Base-by-base conservation (phyloP, 768 basidiomycete species). In the Trametes punicea region DNA sequence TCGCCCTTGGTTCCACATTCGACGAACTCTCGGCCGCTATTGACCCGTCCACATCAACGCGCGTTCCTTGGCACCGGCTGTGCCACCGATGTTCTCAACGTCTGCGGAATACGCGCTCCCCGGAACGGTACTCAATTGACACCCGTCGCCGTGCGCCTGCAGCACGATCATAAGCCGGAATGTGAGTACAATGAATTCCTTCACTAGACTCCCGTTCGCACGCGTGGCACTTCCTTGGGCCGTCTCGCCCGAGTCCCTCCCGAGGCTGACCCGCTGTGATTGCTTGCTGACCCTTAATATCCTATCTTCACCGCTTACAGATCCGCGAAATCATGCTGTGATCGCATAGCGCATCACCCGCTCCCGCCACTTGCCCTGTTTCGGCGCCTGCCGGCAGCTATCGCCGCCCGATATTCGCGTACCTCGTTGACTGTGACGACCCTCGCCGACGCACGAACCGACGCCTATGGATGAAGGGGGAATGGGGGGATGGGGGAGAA, bases 101-200 rank as follows among this genome's bases (percentile, higher is more conserved):
- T 51, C 50, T 30, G 48, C 57, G 42, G 25, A 26, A 46, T 52
- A 42, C 26, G 20, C n/a, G 1, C 33, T n/a, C 18, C 26, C 21
- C 29, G 18, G n/a, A 40, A 45, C 46, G 23, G 26, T 30, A 10
- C 58, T 20, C n/a, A 30, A 26, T 60, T 21, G 21, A 33, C 50
- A 26, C n/a, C 13, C 27, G 18, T 25, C 10, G 25, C 20, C 11
- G 16, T 51, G 36, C 60, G 48, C 44, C 46, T 45, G 63, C 68
- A 87, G 85, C 69, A 75, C 84, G 52, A 80, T 87, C 61, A 80
- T 87, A 64, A 85, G 80, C 77, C 83, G 79, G 64, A 87, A 85
- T 59, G 85, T 87, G 73, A 75, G 85, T 84, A 26, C 34, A 15
- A 46, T 39, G 29, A 36, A 18, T 45, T 47, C 18, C 46, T 34